Evolutionary conservation across 148 eudicot genomes (phyloP).

Genomic region (Fagopyrum esculentum): DNA sequence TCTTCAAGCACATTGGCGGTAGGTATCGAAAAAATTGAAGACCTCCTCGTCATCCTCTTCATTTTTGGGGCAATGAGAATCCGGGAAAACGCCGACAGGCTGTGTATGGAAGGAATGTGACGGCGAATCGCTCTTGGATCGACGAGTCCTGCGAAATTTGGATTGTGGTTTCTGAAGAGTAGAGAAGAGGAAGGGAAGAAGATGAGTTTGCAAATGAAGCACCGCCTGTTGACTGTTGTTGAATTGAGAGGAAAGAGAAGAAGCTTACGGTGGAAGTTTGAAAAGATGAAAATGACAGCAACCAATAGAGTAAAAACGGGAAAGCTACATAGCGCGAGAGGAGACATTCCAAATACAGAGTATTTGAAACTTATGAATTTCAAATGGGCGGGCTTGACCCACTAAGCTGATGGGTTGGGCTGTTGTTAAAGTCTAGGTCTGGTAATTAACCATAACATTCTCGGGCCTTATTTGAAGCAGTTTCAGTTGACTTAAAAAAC

Average conservation of each 20-base stretch:
- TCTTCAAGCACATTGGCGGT: not conserved
- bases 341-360: not conserved
- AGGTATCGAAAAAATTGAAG: not conserved
- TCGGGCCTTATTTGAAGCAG: too few relatives aligned
- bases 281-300: not conserved
- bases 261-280: constrained; percentile 2
- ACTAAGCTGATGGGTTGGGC: not conserved
- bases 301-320: not conserved
- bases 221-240: not conserved
- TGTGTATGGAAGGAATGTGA: too few relatives aligned
- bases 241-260: not conserved
- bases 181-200: not conserved
- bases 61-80: not conserved
- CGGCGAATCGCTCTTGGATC: not conserved
- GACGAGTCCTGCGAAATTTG: not conserved
- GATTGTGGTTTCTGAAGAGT: not conserved
- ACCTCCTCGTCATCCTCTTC: constrained; percentile 3
- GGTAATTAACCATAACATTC: too few relatives aligned
- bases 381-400: not conserved
- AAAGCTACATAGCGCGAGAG: not conserved
- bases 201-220: not conserved
- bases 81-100: not conserved
- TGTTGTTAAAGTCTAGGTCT: too few relatives aligned
- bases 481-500: too few relatives aligned
- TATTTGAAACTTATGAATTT: not conserved